These are phyloP conservation scores for Tilletia walkeri DNA, from an alignment of 1,284 basidiomycete species.

Conservation along the genomic window DNA sequence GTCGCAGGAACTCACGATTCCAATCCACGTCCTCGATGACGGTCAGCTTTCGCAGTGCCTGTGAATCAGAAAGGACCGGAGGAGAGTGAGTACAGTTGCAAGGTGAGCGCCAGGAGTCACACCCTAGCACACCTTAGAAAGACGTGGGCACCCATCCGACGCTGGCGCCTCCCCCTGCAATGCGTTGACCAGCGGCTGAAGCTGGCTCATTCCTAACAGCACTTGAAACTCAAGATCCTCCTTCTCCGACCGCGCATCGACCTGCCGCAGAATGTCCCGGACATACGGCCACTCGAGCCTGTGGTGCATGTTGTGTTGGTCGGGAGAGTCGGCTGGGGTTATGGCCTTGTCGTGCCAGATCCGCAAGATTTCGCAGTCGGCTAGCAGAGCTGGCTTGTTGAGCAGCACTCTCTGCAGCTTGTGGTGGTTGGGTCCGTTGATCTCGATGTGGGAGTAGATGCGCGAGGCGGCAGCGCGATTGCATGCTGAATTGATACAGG, in stretches of 20 bases:
- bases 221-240: not conserved
- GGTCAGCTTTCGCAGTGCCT: not conserved
- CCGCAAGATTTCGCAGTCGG: not conserved
- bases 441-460: not conserved
- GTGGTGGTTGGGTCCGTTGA: not conserved
- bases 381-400: not conserved
- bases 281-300: not conserved
- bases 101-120: not conserved
- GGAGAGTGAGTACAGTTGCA: not conserved
- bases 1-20: not conserved
- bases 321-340: not conserved
- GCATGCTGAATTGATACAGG: not conserved
- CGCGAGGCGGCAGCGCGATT: not conserved
- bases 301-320: not conserved
- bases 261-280: not conserved
- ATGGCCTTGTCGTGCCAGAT: constrained; percentile 6
- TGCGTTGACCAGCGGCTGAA: not conserved
- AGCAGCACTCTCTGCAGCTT: not conserved
- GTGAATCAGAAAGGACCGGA: not conserved
- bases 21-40: not conserved
- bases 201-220: not conserved
- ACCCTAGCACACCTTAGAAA: not conserved
- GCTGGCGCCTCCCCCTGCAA: not conserved
- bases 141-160: not conserved
- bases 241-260: not conserved